Base-by-base conservation (phyloP, 768 basidiomycete species). In the Psilocybe subaeruginosa region DNA sequence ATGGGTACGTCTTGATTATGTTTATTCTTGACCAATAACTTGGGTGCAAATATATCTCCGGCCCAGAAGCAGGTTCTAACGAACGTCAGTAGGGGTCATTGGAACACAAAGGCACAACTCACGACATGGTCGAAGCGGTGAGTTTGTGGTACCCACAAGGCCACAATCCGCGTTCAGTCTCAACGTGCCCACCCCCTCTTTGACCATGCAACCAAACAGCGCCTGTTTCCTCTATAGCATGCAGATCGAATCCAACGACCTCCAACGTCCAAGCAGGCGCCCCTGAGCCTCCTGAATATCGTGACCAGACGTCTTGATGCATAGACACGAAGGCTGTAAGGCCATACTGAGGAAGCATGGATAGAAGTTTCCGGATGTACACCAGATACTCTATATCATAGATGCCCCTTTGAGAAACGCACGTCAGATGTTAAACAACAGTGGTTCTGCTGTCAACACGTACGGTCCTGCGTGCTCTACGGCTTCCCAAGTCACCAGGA, bases 241-340 rank as follows among this genome's bases (percentile, higher is more conserved):
- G 77, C 2, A 97, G 76, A 69, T 97, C 92, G 64, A 99, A 94
- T 0, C 97, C 97, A 7, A 88, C 90, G 8, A 84, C 74, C 61
- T 93, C 89, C 1, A 99, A 78, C 1, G 95, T 97, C 97, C 97
- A 99, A 3, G 92, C 94, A 1, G 97, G 97, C 0, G 97, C 96
- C 1, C 97, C 97, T 1, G 94, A 97, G 47, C 97, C 97, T 7
- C 97, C 97, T 2, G 88, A 87, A 68, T 95, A 96, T 3, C 97
- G 87, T 0, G 95, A 97, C 92, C 94, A 98, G 33, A 98, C 94
- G 71, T 98, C 95, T 73, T 97, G 97, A 71, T 99, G 97, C 58
- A 97, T 71, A 8, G 87, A 87, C 16, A 96, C 82, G 66, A 92
- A 93, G 2, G 90, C 89, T 3, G 80, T 78, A 33, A 95, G 72